Evolutionary conservation across 78 protist genomes (phyloP), one percentile per base, ranked within the genome.

Genomic region (Dictyostelium firmibasis): DNA sequence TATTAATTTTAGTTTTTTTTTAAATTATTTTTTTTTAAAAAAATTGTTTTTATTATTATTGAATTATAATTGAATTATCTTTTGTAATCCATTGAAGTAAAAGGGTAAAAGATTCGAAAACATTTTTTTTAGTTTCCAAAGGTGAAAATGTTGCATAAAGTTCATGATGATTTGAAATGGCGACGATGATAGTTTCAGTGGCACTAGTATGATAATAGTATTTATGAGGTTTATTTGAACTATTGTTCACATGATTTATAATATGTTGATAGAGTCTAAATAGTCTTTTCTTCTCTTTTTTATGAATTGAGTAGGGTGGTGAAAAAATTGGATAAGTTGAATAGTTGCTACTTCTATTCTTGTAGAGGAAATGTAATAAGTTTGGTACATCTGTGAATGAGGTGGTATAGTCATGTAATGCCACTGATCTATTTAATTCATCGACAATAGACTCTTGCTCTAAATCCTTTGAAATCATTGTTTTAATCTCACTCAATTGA

Each of bases 111-210:
- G 94, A 84, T 74, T 85, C 91, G 27, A 89, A 85, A 20, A 86
- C 83, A 18, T 47, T 74, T 53, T 69, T 53, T 62, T 95, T 95
- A 36, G 50, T 72, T 43, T 87, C 97, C n/a, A 95, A 64, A 29
- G 97, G 97, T 20, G 86, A 53, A 31, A 95, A 95, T 0, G 93
- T 87, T 16, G 97, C 97, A 62, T 86, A 95, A 27, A 95, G 47
- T 36, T 95, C 97, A 74, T 91, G 94, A 47, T 85, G 60, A 41
- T 84, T 70, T 14, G 81, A 50, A 18, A 84, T 93, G 11, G 91
- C 88, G 10, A 86, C 97, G 6, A 95, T 70, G 53, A 95, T 74
- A 18, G 97, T 86, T 69, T 95, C 97, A n/a, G 53, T 16, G 2
- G 84, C 91, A 44, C 93, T 82, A 1, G 94, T 92, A 33, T 86